phyloP scores from a whole-genome alignment of 352 stramenopile species.

The Blastocystis sp. region DNA sequence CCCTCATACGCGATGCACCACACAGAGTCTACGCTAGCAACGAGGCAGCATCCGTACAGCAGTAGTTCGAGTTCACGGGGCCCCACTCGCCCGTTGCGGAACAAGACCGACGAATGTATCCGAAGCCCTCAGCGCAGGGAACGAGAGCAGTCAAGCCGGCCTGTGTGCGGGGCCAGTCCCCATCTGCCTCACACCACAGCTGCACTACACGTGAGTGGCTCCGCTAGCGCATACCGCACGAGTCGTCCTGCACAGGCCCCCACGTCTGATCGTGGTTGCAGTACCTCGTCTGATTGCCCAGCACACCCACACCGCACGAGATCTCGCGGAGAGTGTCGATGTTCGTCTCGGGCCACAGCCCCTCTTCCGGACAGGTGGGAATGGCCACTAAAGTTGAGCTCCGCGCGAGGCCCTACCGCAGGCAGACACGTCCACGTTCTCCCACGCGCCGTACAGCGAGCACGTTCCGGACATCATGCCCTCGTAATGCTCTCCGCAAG shows the following conservation, averaged over 20 bases:
- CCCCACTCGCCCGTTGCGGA: constrained; percentile 12
- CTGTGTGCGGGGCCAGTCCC: background rate
- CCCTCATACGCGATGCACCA: constrained; percentile 17
- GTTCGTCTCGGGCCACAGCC: constrained; percentile 31
- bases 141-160: constrained; percentile 17
- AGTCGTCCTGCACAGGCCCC: background rate
- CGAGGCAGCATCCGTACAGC: background rate
- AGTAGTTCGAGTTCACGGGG: background rate
- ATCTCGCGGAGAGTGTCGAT: background rate
- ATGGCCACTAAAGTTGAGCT: background rate
- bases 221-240: background rate
- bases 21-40: background rate
- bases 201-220: background rate
- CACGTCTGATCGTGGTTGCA: background rate
- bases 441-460: constrained; percentile 27
- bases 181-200: background rate
- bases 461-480: constrained; percentile 25
- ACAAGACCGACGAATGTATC: constrained; percentile 1
- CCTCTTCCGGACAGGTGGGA: constrained; percentile 30
- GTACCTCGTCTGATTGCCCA: background rate
- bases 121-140: background rate
- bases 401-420: background rate
- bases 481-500: constrained; percentile 31
- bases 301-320: background rate
- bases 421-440: constrained; percentile 8